Base-by-base conservation (phyloP, 2,329 filamentous ascomycete genomes). In the Ploettnerulaceae sp. region DNA sequence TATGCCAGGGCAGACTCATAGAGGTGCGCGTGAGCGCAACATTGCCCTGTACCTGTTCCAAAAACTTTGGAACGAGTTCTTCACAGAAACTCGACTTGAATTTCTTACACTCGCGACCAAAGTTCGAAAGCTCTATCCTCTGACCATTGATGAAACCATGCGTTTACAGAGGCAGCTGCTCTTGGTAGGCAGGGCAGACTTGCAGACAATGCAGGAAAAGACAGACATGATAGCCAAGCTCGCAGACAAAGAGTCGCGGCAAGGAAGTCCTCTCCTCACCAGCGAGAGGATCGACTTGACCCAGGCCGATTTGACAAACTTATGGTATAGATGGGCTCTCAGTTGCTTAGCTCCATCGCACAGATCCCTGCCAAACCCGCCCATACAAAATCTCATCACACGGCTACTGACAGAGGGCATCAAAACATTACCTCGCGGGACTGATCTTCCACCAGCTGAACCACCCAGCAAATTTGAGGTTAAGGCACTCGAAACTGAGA, bases 401-500 rank as follows among this genome's bases (percentile, higher is more conserved):
- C 9, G 9, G 5, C 9, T 33, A 18, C 11, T 26, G 6, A 18
- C 22, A 9, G 28, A 34, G 12, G 39, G 22, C 5, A 15, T 4
- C 6, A 15, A 12, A 17, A 1, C 39, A 14, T 21, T 21, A 18
- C 5, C 14, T 28, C 37, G 11, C 8, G 26, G 21, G 3, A 6
- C n/a, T n/a, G 12, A 11, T n/a, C 21, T 22, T 7, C 34, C n/a
- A n/a, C 14, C 20, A 7, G 32, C 42, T 34, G 24, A 35, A 11
- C 20, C 28, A 2, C 45, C 51, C 18, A 47, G 25, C 36, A 9
- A 17, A 12, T 14, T 20, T 7, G 42, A 56, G 18, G 32, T 51
- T 7, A 39, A 38, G 17, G 34, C 40, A 29, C 4, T 54, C 5
- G 45, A 54, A 22, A 33, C 42, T 17, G 49, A 51, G 29, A 26